Evolutionary conservation across 2,329 filamentous ascomycete genomes (phyloP), one percentile per base, ranked within the genome.

Genomic region (Neofusicoccum laricinum): DNA sequence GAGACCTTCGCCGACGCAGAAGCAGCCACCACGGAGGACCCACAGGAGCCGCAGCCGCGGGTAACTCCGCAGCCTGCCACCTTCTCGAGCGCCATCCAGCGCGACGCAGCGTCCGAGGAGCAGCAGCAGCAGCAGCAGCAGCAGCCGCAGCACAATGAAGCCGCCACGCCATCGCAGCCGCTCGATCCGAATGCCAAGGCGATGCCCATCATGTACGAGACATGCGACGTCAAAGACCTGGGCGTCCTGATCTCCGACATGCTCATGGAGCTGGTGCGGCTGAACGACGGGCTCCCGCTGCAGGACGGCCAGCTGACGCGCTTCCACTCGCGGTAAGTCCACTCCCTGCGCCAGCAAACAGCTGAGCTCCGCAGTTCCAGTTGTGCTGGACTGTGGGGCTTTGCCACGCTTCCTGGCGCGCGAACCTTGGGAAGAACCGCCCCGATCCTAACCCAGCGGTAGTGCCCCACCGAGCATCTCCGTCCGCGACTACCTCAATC

Each of bases 161-260:
- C 5, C n/a, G 25, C 43, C 11, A 17, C 66, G 65, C 63, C 70
- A 64, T 19, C 59, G 34, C 46, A 32, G 19, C 59, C 34, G 38
- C 48, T 38, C 25, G 71, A 72, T 64, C 77, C 79, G 14, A 78
- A 81, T 3, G 77, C 76, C 2, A 88, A 87, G 71, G 69, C 83
- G 64, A 84, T 95, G 73, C 90, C 95, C 0, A 77, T 85, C 66
- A 84, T 85, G 71, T 99, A 99, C 76, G 92, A 97, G 76, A 81
- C 88, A 11, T 96, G 92, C 75, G 83, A 90, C 43, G 86, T 91
- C 8, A 90, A 93, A 71, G 93, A 97, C 74, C 86, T 99, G 74
- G 95, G 97, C 32, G 84, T 94, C 46, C 81, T 99, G 66, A 95
- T 99, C 69, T 88, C 93, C 50, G 92, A 96, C 73, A 98, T 99